A percentile compares a stretch with the other conserved stretches of the same genome.
Evolutionary conservation across 2,329 filamentous ascomycete species (phyloP).

Genomic region (Didymella sp.): DNA sequence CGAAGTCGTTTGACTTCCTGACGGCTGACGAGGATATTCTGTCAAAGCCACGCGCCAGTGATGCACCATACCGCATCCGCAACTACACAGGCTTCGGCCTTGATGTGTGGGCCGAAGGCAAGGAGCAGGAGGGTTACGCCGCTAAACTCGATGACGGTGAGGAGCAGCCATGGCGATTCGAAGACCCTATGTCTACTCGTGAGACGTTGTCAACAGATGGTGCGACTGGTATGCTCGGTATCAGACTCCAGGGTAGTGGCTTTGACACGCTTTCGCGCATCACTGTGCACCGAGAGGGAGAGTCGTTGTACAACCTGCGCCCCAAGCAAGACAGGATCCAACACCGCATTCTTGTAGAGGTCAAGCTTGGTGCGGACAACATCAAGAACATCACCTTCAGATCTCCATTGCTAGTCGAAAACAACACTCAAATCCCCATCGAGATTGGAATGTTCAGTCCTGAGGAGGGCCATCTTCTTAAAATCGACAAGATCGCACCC

Average conservation of each 20-base stretch:
- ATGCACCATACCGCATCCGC: conserved; percentile 90
- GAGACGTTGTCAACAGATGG: conserved; percentile 89
- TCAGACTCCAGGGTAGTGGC: conserved; percentile 89
- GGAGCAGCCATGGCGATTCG: conserved; percentile 94
- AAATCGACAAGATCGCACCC: conserved; percentile 96
- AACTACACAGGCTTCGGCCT: conserved; percentile 97
- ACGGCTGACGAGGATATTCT: conserved; percentile 88
- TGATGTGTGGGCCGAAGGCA: conserved; percentile 75
- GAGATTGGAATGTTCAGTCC: conserved; percentile 91
- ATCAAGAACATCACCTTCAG: conserved; percentile 97
- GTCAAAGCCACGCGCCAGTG: conserved; percentile 87
- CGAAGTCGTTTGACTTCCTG: conserved; percentile 91
- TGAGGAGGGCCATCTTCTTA: conserved; percentile 85
- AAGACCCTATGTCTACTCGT: conserved; percentile 95
- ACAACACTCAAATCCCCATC: conserved; percentile 94
- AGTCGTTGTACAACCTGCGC: conserved; percentile 85
- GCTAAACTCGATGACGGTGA: conserved; percentile 85
- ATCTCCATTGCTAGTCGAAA: conserved; percentile 90
- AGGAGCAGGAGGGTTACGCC: conserved; percentile 72
- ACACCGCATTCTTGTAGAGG: conserved; percentile 90
- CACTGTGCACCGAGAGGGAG: conserved; percentile 90
- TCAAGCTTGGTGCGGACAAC: conserved; percentile 89
- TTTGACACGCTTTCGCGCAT: conserved; percentile 92
- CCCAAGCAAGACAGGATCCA: conserved; percentile 85
- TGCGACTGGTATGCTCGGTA: conserved; percentile 77